Evolutionary conservation across 1,139 yeast species (phyloP).

Genomic region (Yamadazyma triangularis): DNA sequence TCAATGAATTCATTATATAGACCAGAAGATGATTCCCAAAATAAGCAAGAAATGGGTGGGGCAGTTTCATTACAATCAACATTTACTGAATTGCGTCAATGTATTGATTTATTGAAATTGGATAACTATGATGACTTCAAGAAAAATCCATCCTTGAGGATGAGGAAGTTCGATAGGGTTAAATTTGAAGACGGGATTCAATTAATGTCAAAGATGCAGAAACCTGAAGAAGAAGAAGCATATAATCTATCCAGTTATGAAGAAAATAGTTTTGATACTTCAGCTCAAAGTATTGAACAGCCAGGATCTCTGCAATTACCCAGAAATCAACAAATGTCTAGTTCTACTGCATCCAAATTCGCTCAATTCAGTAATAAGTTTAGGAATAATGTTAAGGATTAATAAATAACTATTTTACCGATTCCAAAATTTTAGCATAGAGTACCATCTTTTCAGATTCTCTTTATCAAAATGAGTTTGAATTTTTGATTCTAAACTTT

Average conservation of each 20-base stretch:
- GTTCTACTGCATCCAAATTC: slow-evolving; percentile 35
- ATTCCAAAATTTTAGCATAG: slow-evolving; percentile 5
- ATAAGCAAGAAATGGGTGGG: slow-evolving; percentile 21
- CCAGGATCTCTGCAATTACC: too few relatives aligned
- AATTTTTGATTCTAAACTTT: slow-evolving; percentile 25
- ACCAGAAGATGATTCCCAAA: slow-evolving; percentile 7
- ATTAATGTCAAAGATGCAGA: slow-evolving; percentile 34
- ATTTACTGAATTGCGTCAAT: slow-evolving; percentile 42
- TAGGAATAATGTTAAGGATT: slow-evolving; percentile 4
- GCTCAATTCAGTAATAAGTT: slow-evolving; percentile 32
- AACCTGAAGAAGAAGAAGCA: slow-evolving; percentile 13
- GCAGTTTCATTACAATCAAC: slow-evolving; percentile 42
- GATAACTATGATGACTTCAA: slow-evolving; percentile 38
- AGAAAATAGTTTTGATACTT: slow-evolving; percentile 17
- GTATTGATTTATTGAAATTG: slow-evolving; percentile 37
- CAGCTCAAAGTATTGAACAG: slow-evolving; percentile 16
- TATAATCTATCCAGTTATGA: slow-evolving; percentile 10
- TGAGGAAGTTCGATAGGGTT: slow-evolving; percentile 40
- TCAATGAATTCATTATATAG: slow-evolving; percentile 26
- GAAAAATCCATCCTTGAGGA: slow-evolving; percentile 34
- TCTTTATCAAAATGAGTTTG: slow-evolving; percentile 29
- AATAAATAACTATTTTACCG: not conserved
- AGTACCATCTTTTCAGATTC: slow-evolving; percentile 23
- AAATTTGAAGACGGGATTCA: slow-evolving; percentile 38
- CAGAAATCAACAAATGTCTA: too few relatives aligned